Base-by-base conservation (phyloP, 257 asterid species). In the Solanum appendiculatum region DNA sequence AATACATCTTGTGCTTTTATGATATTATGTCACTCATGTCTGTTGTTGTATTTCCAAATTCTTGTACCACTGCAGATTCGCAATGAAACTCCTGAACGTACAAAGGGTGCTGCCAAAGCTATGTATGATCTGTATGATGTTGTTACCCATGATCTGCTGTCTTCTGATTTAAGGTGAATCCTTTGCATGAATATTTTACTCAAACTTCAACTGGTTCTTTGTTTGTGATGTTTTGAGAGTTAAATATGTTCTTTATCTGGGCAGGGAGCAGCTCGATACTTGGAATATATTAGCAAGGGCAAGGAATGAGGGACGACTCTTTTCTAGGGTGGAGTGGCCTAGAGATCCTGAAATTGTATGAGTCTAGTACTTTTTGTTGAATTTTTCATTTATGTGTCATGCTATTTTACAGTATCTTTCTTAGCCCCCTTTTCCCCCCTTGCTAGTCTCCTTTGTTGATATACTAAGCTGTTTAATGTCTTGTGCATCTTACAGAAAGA, bases 261-360 rank as follows among this genome's bases (percentile, higher is more conserved):
- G 60, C 94, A 97, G 98, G 92, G 99, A 97, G 91, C 97, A 94
- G 93, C 96, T 97, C 78, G 99, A 95, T 92, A 94, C 98, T 5
- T 97, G 99, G 99, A 91, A 94, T 90, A 93, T 97, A 90, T 89
- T 95, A 93, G 92, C 94, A 87, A 91, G 93, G 90, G 99, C 99
- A 82, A 94, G 98, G 93, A 97, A 92, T 90, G 99, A 94, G 85
- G 96, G 98, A 75, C 97, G 98, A 87, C 96, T 97, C 85, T 97
- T 97, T 91, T 94, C 99, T 83, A 92, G 90, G 93, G 95, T 97
- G 86, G 95, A 94, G 88, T 97, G 99, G 99, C 99, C 99, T 23
- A 93, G 92, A 92, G 98, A 95, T 89, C 93, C 94, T 88, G 96
- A 93, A 90, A 95, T 94, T 89, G 99, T 97, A 89, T 44, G 94